Base-by-base conservation (phyloP, 1,139 yeast species). In the Suhomyces wounanorum region DNA sequence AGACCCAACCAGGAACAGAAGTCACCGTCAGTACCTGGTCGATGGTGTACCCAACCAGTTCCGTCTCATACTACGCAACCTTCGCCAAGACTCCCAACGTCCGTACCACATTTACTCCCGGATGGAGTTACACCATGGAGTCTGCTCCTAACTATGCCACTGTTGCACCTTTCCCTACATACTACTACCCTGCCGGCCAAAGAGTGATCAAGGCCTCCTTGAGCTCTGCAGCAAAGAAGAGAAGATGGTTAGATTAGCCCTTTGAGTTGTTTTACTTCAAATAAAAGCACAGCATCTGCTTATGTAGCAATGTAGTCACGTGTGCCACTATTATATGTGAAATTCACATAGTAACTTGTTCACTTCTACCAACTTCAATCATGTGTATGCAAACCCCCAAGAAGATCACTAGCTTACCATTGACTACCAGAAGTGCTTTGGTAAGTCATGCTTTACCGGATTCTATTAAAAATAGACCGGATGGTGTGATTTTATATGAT, bases 41-140 rank as follows among this genome's bases (percentile, higher is more conserved):
- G 1, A 76, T 82, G 62, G 71, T 77, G 57, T 85, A 70, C 65
- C 84, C 92, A 17, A 80, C 92, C 1, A 83, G 90, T 55, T 74
- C 86, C 0, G 90, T 85, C 26, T 78, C 89, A 0, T 67, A 64
- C 50, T 84, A 76, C 65, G 54, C 82, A 3, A 70, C 85, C 0
- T 51, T 69, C 25, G 60, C 62, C 8, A 60, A 66, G 1, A 66
- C 81, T 1, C 82, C 88, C 14, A 68, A 66, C 16, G 83, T 78
- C 46, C 56, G 64, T 37, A 78, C 94, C 5, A 89, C 96, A 1
- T 58, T 82, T 28, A 89, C 97, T 1, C 89, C 92, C 8, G 92
- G 94, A 46, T 87, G 96, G 95, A 77, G 84, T 33, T 89, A 89
- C 64, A 76, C 87, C 0, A 77, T 82, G 56, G 75, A 79, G n/a